Conservation (phyloP, 192 early-diverging fungal genomes). For the Coemansia sp. region DNA sequence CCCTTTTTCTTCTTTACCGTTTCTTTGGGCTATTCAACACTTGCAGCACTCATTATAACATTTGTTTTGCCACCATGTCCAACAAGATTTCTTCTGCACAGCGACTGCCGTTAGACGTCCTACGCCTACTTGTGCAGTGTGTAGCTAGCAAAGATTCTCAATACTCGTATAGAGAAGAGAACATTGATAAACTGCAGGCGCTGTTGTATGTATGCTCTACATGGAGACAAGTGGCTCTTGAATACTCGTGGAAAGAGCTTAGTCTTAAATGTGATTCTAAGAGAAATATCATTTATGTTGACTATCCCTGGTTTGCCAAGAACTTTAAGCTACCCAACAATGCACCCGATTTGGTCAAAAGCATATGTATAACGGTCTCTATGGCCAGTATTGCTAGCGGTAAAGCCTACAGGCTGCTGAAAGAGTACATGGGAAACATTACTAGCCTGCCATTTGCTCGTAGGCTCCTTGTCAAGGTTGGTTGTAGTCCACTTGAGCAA, state of each 20-base stretch:
- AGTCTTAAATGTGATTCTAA: neutral
- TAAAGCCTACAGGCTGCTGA: neutral
- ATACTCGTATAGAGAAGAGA: neutral
- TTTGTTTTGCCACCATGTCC: neutral
- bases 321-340: neutral
- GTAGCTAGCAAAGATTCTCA: neutral
- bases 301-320: neutral
- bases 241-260: neutral
- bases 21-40: neutral
- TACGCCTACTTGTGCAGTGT: neutral
- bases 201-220: neutral
- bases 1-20: neutral
- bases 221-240: neutral
- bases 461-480: neutral
- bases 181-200: neutral
- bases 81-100: neutral
- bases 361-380: neutral
- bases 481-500: neutral
- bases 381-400: neutral
- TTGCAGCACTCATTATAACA: too few relatives aligned
- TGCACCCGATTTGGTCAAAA: neutral
- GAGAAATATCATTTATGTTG: neutral
- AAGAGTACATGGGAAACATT: neutral
- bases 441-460: neutral
- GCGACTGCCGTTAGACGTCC: neutral